Evolutionary conservation across 768 basidiomycete species (phyloP), one percentile per base, ranked within the genome.

Genomic region (Tulasnella sp.): DNA sequence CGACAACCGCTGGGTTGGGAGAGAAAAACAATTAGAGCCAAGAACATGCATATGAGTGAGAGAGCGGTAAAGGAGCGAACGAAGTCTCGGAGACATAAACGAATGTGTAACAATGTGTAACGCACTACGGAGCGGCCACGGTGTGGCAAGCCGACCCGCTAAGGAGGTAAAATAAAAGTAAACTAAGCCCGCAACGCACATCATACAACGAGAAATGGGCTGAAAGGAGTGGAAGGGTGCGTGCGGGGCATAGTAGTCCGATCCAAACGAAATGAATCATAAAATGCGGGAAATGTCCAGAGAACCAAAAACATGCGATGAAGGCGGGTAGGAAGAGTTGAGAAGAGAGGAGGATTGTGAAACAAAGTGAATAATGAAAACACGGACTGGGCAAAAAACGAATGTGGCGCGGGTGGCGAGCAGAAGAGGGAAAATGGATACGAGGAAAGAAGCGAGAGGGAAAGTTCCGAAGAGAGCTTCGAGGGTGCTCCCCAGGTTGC

Each of bases 351-450:
- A 81, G 80, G 82, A 82, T 62, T 77, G 52, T 42, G 27, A 76
- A 48, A 80, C 81, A 79, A 82, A 83, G 85, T 82, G 83, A 80
- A 81, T 84, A 82, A 82, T 74, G 75, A 82, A 76, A 81, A 82
- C 82, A 80, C 77, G 82, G 81, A 81, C 74, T 56, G 62, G 14
- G 31, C 14, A 68, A 74, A n/a, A 74, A 76, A 80, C 79, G 77
- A 83, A 78, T 74, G 52, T 34, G 80, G 73, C n/a, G 78, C 40
- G 24, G 40, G 46, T 40, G 44, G 48, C 68, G 68, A 56, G 42
- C 16, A 24, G 75, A 71, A 44, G 68, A 38, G 75, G 34, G 34
- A 78, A 39, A 46, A 34, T 62, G 21, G 44, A 72, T 1, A 46
- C 56, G 56, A 56, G 21, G n/a, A 44, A 36, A 79, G 48, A 68